A percentile compares a stretch with the other conserved stretches of the same genome.
Evolutionary conservation across 345 rosid genomes (phyloP).

Genomic region (Iberis pinnata): DNA sequence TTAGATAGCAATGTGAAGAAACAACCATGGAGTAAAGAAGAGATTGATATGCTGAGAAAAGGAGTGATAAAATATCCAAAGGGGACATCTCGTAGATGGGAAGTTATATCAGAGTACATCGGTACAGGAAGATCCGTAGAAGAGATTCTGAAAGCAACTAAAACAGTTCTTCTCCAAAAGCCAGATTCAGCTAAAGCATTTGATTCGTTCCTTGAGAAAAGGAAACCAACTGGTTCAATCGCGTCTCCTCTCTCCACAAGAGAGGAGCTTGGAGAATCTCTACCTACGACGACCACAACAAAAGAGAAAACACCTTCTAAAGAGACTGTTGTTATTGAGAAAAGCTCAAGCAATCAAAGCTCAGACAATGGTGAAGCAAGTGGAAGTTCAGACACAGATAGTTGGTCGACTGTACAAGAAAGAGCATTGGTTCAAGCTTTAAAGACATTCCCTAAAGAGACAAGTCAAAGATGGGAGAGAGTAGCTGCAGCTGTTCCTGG

Average conservation of each 20-base stretch:
- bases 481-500: slow-evolving; percentile 98
- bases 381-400: slow-evolving; percentile 63
- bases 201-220: slow-evolving; percentile 91
- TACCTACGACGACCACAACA: slow-evolving; percentile 20
- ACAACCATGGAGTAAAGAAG: slow-evolving; percentile 83
- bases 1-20: slow-evolving; percentile 45
- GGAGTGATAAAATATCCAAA: slow-evolving; percentile 84
- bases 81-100: slow-evolving; percentile 98
- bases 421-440: slow-evolving; percentile 89
- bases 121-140: slow-evolving; percentile 93
- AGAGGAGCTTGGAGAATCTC: slow-evolving; percentile 49
- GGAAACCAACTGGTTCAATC: slow-evolving; percentile 69
- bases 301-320: slow-evolving; percentile 9
- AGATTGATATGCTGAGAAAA: slow-evolving; percentile 86
- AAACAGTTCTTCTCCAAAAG: slow-evolving; percentile 92
- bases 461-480: slow-evolving; percentile 91
- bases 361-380: slow-evolving; percentile 38
- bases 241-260: slow-evolving; percentile 84
- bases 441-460: slow-evolving; percentile 92
- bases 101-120: slow-evolving; percentile 85
- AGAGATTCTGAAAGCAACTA: slow-evolving; percentile 89
- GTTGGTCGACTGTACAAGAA: slow-evolving; percentile 93
- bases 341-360: slow-evolving; percentile 31
- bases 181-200: slow-evolving; percentile 88
- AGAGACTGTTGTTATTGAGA: slow-evolving; percentile 37